Evolutionary conservation across 1,284 basidiomycete genomes (phyloP), one percentile per base, ranked within the genome.

Genomic region (Macrocystidia cucumis): DNA sequence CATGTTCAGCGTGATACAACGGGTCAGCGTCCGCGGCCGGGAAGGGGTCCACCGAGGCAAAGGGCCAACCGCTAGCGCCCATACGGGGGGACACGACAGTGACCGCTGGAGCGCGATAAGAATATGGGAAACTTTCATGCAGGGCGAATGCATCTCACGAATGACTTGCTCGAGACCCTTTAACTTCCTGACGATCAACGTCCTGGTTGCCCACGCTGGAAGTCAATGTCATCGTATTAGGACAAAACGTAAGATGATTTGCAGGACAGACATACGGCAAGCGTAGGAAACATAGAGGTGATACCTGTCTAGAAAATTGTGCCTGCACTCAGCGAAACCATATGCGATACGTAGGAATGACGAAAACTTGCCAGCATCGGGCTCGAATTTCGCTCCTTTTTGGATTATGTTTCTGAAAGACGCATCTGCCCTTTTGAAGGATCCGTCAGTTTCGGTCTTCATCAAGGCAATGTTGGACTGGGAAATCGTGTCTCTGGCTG

Each of bases 91-190:
- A 91, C 21, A 97, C 92, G 37, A 76, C 67, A 22, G 81, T 80
- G 37, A 91, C 72, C 40, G 78, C 89, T 88, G 53, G 2, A 27
- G 12, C 22, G n/a, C 25, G 17, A 17, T 13, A 27, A 22, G 32
- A 13, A 33, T 22, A 28, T 32, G 29, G 41, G 21, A 7, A 14
- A 34, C 23, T 12, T 28, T 23, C 17, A 33, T 13, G 35, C 32
- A 28, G 43, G 33, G 38, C 49, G 31, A n/a, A 43, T 12, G 13
- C 40, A 29, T 57, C 76, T 62, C 48, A 86, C 89, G 69, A 42
- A 96, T 76, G 43, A 90, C 66, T 25, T 83, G 72, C 46, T 98
- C 87, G 23, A 98, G 72, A 1, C 92, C 91, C 60, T 98, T 98
- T 47, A 98, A 72, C 57, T 89, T 77, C 47, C 93, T 74, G 3